phyloP scores from a whole-genome alignment of 2,329 filamentous ascomycete genomes.

The Claviceps sorghi region DNA sequence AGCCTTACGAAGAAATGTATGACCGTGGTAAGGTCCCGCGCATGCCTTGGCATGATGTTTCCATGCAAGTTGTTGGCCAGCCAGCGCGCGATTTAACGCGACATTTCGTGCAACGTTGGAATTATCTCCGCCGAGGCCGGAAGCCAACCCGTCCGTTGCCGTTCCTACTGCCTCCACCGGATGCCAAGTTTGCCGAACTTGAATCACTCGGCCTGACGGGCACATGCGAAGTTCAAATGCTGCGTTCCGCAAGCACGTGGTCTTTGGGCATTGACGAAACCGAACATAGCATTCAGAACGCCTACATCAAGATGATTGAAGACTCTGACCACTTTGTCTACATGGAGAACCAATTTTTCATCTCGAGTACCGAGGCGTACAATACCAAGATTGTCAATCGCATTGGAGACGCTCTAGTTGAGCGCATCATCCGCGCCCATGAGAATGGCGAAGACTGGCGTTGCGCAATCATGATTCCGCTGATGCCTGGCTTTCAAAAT shows the following conservation, averaged over 20 bases:
- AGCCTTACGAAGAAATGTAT: constrained; percentile 98
- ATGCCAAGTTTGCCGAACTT: constrained; percentile 74
- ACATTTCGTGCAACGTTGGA: constrained; percentile 97
- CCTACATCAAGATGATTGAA: constrained; percentile 87
- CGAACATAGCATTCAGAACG: constrained; percentile 90
- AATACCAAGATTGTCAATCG: constrained; percentile 79
- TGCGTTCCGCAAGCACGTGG: constrained; percentile 83
- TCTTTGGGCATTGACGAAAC: constrained; percentile 77
- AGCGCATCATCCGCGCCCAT: constrained; percentile 74
- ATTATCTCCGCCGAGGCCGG: constrained; percentile 82
- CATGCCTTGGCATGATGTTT: constrained; percentile 98
- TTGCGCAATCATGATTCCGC: constrained; percentile 74
- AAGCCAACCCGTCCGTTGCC: constrained; percentile 89
- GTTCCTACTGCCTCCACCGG: constrained; percentile 82
- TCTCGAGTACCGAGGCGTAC: constrained; percentile 81
- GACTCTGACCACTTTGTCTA: constrained; percentile 96
- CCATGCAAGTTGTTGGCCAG: constrained; percentile 95
- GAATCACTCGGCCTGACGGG: constrained; percentile 79
- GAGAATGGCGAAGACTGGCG: constrained; percentile 81
- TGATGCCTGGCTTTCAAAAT: constrained; percentile 98
- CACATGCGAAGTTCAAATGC: constrained; percentile 90
- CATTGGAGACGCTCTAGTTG: constrained; percentile 87
- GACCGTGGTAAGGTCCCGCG: constrained; percentile 74
- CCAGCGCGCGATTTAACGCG: constrained; percentile 85
- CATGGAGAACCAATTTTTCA: constrained; percentile 98